phyloP scores from a whole-genome alignment of 2,329 filamentous ascomycete species.

The Trichoderma endophyticum region DNA sequence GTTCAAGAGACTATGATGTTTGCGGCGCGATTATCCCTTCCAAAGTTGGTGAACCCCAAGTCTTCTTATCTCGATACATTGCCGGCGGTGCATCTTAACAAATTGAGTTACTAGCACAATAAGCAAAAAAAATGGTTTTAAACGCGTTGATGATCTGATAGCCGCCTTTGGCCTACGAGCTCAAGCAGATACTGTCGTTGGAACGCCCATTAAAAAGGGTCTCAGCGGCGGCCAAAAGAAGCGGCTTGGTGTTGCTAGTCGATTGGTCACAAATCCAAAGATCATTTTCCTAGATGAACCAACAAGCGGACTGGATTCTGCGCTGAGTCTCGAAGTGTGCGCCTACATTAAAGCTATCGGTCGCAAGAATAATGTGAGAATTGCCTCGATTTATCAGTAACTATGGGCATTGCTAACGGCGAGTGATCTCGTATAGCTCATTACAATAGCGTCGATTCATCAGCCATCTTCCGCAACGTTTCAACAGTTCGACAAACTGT shows the following conservation, averaged over 20 bases:
- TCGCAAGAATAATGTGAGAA: background rate
- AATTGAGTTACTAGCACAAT: background rate
- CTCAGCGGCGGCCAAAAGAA: constrained; percentile 84
- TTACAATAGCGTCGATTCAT: constrained; percentile 80
- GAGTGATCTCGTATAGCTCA: constrained; percentile 63
- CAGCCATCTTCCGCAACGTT: constrained; percentile 80
- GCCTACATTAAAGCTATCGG: constrained; percentile 65
- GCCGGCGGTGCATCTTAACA: background rate
- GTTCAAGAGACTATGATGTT: constrained; percentile 78
- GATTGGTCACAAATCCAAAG: constrained; percentile 76
- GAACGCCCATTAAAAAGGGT: constrained; percentile 78
- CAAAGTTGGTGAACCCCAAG: constrained; percentile 25
- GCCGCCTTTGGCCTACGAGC: constrained; percentile 68
- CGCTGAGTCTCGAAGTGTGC: constrained; percentile 72
- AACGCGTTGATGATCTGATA: constrained; percentile 64
- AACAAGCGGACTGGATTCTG: constrained; percentile 78
- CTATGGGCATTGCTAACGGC: background rate
- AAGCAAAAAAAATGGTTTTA: constrained; percentile 52
- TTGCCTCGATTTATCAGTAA: background rate
- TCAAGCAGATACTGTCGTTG: constrained; percentile 70
- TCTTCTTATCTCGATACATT: background rate
- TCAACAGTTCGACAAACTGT: constrained; percentile 73
- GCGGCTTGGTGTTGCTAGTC: constrained; percentile 73
- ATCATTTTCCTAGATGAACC: constrained; percentile 82
- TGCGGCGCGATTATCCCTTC: constrained; percentile 13